Conservation (phyloP, 23 red algal genomes). For the Agarophyton chilense region DNA sequence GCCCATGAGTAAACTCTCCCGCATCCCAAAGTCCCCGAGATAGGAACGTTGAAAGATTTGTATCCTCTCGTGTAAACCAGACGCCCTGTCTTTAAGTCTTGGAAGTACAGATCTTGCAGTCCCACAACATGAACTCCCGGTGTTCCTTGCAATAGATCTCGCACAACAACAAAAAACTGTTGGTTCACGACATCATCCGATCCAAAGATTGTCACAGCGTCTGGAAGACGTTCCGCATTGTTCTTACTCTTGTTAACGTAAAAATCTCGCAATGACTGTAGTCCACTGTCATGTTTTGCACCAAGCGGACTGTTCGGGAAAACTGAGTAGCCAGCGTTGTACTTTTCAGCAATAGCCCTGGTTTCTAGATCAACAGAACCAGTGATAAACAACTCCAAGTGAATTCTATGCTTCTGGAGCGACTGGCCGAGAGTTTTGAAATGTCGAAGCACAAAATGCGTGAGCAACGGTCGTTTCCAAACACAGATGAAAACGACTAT, state of each 20-base stretch:
- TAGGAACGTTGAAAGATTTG: conserved; percentile 23
- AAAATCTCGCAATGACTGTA: conserved; percentile 40
- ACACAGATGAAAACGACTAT: conserved; percentile 65
- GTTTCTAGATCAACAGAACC: conserved; percentile 46
- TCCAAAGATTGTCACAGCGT: conserved; percentile 58
- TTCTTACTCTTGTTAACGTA: neutral
- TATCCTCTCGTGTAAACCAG: conserved; percentile 64
- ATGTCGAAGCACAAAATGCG: conserved; percentile 45
- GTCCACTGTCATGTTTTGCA: conserved; percentile 49
- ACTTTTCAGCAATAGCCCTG: neutral
- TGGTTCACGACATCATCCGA: conserved; percentile 57
- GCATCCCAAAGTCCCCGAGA: conserved; percentile 52
- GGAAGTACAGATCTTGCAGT: conserved; percentile 50
- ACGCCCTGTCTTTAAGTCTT: conserved; percentile 35
- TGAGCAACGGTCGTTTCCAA: conserved; percentile 50
- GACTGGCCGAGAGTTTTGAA: conserved; percentile 8
- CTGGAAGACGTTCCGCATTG: conserved; percentile 11
- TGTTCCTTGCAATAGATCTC: neutral
- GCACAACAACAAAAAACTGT: conserved; percentile 19
- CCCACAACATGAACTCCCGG: conserved; percentile 49
- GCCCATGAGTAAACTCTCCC: conserved; percentile 64
- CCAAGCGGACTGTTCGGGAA: conserved; percentile 57
- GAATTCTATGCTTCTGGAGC: conserved; percentile 19
- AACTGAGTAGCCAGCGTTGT: conserved; percentile 30
- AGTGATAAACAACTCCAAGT: conserved; percentile 41